Evolutionary conservation across 139 green algal species (phyloP), one percentile per base, ranked within the genome.

Genomic region (Closterium sp.): DNA sequence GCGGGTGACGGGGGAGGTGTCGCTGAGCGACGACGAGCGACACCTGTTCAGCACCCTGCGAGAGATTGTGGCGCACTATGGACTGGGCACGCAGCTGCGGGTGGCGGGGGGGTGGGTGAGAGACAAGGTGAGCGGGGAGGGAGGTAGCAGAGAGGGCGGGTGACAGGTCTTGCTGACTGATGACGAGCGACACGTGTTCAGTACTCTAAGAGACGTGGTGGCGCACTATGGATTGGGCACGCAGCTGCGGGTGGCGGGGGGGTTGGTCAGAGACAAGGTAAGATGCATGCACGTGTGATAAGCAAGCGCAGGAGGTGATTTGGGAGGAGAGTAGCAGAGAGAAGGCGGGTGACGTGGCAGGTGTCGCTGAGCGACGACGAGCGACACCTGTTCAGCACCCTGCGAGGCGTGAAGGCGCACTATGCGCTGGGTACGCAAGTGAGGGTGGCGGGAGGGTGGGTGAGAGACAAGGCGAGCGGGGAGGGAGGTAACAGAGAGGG

Each of bases 241-340:
- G 21, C 97, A 96, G 76, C 95, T 99, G 36, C 96, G 98, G 1
- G 98, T 96, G 86, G 98, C 98, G 28, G 98, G 98, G 6, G 98
- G 98, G 19, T 99, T 98, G 98, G 98, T 99, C 84, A 93, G 98
- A 0, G 98, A 99, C 94, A 99, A 99, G 92, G 92, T 94, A 76
- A 86, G 83, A 10, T 8, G 36, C 36, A 19, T 76, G 36, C 36
- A n/a, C n/a, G n/a, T n/a, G n/a, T n/a, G n/a, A n/a, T n/a, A n/a
- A n/a, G n/a, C n/a, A n/a, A n/a, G n/a, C n/a, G n/a, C n/a, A n/a
- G n/a, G n/a, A n/a, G n/a, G n/a, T n/a, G n/a, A n/a, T n/a, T n/a
- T n/a, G n/a, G n/a, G n/a, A n/a, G n/a, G n/a, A n/a, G n/a, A n/a
- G n/a, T n/a, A n/a, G n/a, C n/a, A n/a, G n/a, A n/a, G n/a, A n/a